Base-by-base conservation (phyloP, 306 rosid species). In the Pterocarpus santalinus region DNA sequence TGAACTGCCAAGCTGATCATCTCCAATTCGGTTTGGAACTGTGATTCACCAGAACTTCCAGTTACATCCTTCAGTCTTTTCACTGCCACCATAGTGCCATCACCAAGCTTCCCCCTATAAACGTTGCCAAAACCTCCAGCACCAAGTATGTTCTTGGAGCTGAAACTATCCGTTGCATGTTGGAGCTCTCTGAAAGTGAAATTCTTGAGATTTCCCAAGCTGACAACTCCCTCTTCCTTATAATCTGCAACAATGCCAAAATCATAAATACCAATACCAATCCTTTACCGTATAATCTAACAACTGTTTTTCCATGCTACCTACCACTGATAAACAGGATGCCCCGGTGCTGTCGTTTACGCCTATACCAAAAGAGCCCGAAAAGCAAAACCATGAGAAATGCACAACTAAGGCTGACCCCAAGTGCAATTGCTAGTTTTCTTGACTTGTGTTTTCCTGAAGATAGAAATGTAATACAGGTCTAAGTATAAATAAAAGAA, bases 1-100 rank as follows among this genome's bases (percentile, higher is more conserved):
- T 95, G 99, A 49, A 95, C 97, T 22, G 99, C 99, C 68, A 95
- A 89, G 87, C 99, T 93, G 85, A 95, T 95, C 99, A 95, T 95
- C 88, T 95, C 99, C 82, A 93, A 79, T 81, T 95, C 99, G 2
- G 99, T 95, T 82, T 87, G 90, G 73, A 93, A 95, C 87, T 95
- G 99, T 0, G 92, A 91, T 65, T 95, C 99, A 0, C 99, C 99
- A 8, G 97, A 91, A 28, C 93, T 89, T 75, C 97, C 99, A 7
- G 88, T 87, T 2, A 93, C 91, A 77, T 95, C 98, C 81, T 95
- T 95, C 71, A 95, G 85, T 86, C 99, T 93, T 87, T 95, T 95
- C 81, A 95, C 99, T 1, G 99, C 99, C 57, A 95, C 97, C 86
- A 91, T 76, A 5, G 91, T 85, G 73, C 97, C 96, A 47, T 91